Conservation (phyloP, 2,329 filamentous ascomycete genomes). For the Grosmannia serpens region DNA sequence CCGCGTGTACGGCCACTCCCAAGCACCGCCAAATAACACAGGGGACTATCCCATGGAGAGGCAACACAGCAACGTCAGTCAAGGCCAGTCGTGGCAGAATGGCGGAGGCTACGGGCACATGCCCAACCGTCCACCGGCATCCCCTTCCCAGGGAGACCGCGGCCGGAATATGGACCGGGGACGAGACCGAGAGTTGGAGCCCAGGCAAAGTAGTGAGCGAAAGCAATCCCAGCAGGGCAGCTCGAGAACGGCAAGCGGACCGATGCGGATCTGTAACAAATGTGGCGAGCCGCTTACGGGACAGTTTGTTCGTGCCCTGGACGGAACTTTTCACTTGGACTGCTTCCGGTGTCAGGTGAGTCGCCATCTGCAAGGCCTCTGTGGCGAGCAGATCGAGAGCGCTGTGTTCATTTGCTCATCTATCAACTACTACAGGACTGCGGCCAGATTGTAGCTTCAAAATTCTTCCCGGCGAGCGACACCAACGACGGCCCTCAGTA, state of each 20-base stretch:
- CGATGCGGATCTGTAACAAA: conserved; percentile 66
- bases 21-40: conserved; percentile 5
- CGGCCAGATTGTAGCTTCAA: conserved; percentile 91
- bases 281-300: conserved; percentile 80
- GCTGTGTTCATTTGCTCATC: not conserved
- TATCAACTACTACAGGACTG: conserved; percentile 58
- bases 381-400: not conserved
- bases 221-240: conserved; percentile 27
- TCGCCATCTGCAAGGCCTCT: not conserved
- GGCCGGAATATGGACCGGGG: conserved; percentile 19
- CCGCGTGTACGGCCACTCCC: conserved; percentile 16
- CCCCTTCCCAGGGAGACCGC: conserved; percentile 24
- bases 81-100: conserved; percentile 11
- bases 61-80: conserved; percentile 13
- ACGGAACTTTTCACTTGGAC: conserved; percentile 90
- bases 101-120: conserved; percentile 12
- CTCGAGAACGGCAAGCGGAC: conserved; percentile 46
- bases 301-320: conserved; percentile 89
- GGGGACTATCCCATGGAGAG: conserved; percentile 16
- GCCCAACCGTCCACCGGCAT: conserved; percentile 19
- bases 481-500: conserved; percentile 79
- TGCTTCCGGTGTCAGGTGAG: conserved; percentile 94
- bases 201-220: conserved; percentile 42
- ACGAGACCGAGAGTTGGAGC: conserved; percentile 13
- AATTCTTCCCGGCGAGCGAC: conserved; percentile 95